Percentiles rank a stretch among this genome's conserved stretches.
Conservation (phyloP, 768 basidiomycete genomes). For the Amanita inopinata region DNA sequence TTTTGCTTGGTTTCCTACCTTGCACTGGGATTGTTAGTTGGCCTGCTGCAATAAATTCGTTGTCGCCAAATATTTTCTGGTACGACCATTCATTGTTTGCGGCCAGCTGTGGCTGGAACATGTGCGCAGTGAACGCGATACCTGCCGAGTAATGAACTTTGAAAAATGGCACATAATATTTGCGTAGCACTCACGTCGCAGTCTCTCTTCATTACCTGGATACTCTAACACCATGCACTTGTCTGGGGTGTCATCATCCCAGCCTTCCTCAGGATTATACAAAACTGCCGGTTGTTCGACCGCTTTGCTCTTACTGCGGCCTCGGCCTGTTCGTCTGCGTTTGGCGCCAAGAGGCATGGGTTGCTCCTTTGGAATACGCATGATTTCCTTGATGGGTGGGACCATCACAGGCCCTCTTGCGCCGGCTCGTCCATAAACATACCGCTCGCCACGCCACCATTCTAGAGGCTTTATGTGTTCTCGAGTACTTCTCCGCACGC, state of each 20-base stretch:
- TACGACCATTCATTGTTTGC: constrained; percentile 68
- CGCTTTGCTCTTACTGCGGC: constrained; percentile 50
- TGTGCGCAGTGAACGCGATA: constrained; percentile 65
- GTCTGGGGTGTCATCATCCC: constrained; percentile 73
- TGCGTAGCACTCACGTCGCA: constrained; percentile 66
- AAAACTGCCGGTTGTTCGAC: constrained; percentile 25
- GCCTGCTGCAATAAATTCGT: constrained; percentile 85
- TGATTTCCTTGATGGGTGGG: constrained; percentile 63
- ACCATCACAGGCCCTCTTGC: constrained; percentile 38
- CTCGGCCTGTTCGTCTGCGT: constrained; percentile 28
- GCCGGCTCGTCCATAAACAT: constrained; percentile 60
- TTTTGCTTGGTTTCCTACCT: constrained; percentile 78
- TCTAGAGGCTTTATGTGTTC: constrained; percentile 67
- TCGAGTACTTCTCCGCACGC: constrained; percentile 65
- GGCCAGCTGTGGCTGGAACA: constrained; percentile 53
- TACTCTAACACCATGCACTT: constrained; percentile 64
- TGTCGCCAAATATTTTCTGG: constrained; percentile 88
- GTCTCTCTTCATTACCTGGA: constrained; percentile 46
- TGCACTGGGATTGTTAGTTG: constrained; percentile 73
- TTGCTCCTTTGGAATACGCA: constrained; percentile 37
- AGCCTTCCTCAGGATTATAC: constrained; percentile 59
- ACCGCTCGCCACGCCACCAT: constrained; percentile 89
- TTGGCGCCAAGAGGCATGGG: constrained; percentile 23
- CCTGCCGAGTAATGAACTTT: constrained; percentile 32
- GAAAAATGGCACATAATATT: background rate